Percentiles rank a stretch among this genome's conserved stretches.
Evolutionary conservation across 2,329 filamentous ascomycete species (phyloP).

Genomic region (Chaetomiaceae sp.): DNA sequence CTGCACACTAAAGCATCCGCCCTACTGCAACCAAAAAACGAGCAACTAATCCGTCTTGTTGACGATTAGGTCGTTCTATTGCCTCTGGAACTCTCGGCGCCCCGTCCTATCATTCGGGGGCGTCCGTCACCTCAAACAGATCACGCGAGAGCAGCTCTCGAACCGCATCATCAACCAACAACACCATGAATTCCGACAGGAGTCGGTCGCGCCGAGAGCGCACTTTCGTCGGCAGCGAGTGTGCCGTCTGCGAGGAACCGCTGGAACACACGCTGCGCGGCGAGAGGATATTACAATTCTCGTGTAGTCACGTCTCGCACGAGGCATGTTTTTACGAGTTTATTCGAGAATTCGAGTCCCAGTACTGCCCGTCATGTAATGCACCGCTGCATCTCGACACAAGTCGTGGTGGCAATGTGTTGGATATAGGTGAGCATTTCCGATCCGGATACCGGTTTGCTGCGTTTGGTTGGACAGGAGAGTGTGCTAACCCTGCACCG

Average conservation of each 20-base stretch:
- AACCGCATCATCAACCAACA: slow-evolving; percentile 45
- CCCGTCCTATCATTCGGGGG: slow-evolving; percentile 37
- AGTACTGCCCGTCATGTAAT: slow-evolving; percentile 92
- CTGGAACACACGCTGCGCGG: slow-evolving; percentile 91
- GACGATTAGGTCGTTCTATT: slow-evolving; percentile 35
- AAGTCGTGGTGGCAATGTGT: slow-evolving; percentile 84
- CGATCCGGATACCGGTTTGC: background rate
- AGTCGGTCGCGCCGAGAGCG: slow-evolving; percentile 78
- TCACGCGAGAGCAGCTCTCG: slow-evolving; percentile 36
- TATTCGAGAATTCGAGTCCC: slow-evolving; percentile 88
- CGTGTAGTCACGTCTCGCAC: slow-evolving; percentile 93
- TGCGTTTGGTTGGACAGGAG: too few species aligned
- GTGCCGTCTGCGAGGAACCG: slow-evolving; percentile 93
- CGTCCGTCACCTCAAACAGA: slow-evolving; percentile 34
- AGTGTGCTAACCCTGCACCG: too few species aligned
- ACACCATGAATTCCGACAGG: slow-evolving; percentile 69
- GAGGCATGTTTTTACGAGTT: slow-evolving; percentile 99
- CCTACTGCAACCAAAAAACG: background rate
- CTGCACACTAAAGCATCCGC: too few species aligned
- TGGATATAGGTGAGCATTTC: slow-evolving; percentile 69
- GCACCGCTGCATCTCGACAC: slow-evolving; percentile 88
- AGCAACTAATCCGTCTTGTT: slow-evolving; percentile 10
- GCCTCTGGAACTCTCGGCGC: slow-evolving; percentile 34
- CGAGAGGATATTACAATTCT: slow-evolving; percentile 91
- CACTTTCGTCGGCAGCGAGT: slow-evolving; percentile 92